These are phyloP conservation scores for Oldenlandia corymbosa DNA, from an alignment of 257 asterid genomes.

Conservation along the genomic window DNA sequence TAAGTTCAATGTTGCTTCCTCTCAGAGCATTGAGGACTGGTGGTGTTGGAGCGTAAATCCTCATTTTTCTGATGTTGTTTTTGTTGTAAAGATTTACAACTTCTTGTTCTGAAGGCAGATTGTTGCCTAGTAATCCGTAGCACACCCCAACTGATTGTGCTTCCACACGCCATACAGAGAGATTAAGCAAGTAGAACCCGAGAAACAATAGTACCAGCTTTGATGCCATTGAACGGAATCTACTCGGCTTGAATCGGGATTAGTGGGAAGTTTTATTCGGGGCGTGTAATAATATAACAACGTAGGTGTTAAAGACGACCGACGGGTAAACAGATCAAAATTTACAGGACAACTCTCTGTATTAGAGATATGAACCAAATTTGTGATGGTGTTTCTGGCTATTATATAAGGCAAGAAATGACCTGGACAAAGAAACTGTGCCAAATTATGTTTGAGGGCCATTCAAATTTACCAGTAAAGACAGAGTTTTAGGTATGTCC, in stretches of 20 bases:
- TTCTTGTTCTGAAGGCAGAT: constrained; percentile 27
- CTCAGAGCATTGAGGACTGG: constrained; percentile 22
- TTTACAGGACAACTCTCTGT: no score
- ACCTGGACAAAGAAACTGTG: background rate
- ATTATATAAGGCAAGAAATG: background rate
- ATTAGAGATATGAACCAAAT: no score
- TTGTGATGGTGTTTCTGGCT: no score
- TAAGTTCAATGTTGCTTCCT: constrained; percentile 25
- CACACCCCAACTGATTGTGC: constrained; percentile 28
- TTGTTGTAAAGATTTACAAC: constrained; percentile 25
- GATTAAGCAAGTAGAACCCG: background rate
- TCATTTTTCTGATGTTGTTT: constrained; percentile 20
- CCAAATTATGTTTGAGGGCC: background rate
- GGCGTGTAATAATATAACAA: no score
- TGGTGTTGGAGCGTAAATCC: constrained; percentile 21
- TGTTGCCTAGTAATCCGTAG: constrained; percentile 26
- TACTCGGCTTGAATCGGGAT: no score
- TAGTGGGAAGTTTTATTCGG: no score
- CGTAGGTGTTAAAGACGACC: no score
- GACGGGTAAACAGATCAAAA: no score
- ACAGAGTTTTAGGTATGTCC: background rate
- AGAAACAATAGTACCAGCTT: background rate
- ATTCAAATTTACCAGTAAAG: no score
- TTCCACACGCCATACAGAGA: background rate
- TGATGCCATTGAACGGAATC: background rate